Conservation (phyloP, 495 filamentous ascomycete genomes). For the Trichoderma virens region DNA sequence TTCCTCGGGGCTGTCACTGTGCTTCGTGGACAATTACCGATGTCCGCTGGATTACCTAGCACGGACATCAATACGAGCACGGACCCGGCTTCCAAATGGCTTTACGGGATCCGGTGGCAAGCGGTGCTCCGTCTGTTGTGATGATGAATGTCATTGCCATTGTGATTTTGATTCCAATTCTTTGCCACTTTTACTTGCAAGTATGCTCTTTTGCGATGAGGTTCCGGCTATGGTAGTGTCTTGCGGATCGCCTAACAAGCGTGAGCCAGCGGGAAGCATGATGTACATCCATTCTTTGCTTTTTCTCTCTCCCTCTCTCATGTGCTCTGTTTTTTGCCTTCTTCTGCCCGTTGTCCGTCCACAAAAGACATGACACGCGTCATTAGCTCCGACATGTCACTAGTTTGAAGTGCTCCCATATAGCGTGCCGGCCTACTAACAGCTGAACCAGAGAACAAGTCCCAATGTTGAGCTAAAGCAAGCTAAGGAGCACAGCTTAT, state of each 20-base stretch:
- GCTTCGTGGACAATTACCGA: neutral
- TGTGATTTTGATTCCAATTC: neutral
- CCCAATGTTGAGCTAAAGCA: neutral
- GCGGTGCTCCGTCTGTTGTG: neutral
- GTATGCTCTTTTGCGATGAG: neutral
- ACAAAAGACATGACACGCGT: neutral
- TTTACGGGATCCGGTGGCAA: neutral
- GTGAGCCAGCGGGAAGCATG: neutral
- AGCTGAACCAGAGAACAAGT: neutral
- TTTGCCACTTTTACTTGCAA: neutral
- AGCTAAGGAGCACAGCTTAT: neutral
- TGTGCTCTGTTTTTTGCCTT: neutral
- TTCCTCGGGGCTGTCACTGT: neutral
- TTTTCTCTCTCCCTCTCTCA: neutral
- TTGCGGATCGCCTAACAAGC: neutral
- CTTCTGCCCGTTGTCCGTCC: neutral
- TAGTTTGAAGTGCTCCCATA: neutral
- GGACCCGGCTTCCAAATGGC: neutral
- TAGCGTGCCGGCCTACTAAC: neutral
- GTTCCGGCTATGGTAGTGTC: neutral
- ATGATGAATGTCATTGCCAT: neutral
- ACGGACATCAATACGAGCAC: slow-evolving; percentile 1
- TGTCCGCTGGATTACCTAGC: neutral
- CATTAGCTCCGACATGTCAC: neutral
- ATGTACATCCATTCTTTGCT: neutral